Evolutionary conservation across 1,284 basidiomycete genomes (phyloP).

Genomic region (Tremellales sp.): DNA sequence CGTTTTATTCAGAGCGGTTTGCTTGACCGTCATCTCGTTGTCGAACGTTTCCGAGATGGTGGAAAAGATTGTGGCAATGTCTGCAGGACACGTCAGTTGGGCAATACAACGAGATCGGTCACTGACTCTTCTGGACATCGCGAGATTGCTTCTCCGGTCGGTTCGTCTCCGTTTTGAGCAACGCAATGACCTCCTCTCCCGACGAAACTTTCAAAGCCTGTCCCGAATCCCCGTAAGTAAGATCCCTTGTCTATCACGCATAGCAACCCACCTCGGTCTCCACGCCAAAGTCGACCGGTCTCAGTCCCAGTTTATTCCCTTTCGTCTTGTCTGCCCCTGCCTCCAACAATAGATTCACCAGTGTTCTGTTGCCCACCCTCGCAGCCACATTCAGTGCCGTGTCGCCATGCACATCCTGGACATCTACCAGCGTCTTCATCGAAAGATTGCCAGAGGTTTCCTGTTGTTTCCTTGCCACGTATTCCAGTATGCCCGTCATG

Average conservation of each 20-base stretch:
- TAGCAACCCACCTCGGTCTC: conserved; percentile 68
- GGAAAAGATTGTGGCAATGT: conserved; percentile 80
- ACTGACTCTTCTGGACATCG: conserved; percentile 76
- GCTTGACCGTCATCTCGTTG: conserved; percentile 77
- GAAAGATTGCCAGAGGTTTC: conserved; percentile 43
- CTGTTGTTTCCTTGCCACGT: conserved; percentile 31
- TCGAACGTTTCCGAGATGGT: conserved; percentile 73
- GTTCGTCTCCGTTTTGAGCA: conserved; percentile 64
- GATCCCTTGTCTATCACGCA: not conserved
- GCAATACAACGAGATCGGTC: conserved; percentile 3
- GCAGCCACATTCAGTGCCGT: conserved; percentile 95
- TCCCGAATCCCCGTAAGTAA: conserved; percentile 11
- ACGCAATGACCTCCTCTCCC: conserved; percentile 69
- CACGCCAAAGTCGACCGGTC: conserved; percentile 89
- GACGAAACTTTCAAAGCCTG: conserved; percentile 54
- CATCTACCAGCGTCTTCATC: conserved; percentile 76
- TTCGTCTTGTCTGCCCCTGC: conserved; percentile 87
- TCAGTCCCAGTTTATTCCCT: conserved; percentile 89
- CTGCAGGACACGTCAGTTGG: conserved; percentile 48
- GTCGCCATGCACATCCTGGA: conserved; percentile 94
- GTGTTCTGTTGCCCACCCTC: conserved; percentile 80
- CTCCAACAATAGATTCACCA: conserved; percentile 84
- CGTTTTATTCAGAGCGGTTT: conserved; percentile 77
- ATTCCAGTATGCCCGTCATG: conserved; percentile 78
- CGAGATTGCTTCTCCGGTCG: conserved; percentile 79